Evolutionary conservation across 305 asterid species (phyloP).

Genomic region (Ajuga reptans): DNA sequence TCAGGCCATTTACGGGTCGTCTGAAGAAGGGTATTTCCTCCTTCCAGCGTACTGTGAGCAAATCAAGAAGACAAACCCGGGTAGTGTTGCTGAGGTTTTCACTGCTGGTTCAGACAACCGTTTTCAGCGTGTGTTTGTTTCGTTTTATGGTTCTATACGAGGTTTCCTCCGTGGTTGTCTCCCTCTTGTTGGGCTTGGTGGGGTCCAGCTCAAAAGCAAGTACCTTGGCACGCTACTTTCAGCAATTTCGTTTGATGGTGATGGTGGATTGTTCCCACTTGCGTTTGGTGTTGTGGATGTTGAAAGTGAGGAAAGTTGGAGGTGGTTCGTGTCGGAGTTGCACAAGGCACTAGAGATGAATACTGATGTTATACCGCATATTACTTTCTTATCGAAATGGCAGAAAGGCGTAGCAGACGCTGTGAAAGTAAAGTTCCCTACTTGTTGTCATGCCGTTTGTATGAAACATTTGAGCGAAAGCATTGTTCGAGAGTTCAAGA

Average conservation of each 20-base stretch:
- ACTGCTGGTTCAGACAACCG: conserved; percentile 52
- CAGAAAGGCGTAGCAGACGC: conserved; percentile 51
- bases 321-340: conserved; percentile 61
- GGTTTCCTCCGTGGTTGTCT: conserved; percentile 63
- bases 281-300: conserved; percentile 62
- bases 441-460: conserved; percentile 49
- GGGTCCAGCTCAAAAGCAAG: conserved; percentile 53
- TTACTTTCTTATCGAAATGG: conserved; percentile 54
- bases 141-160: conserved; percentile 50
- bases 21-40: conserved; percentile 71
- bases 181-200: conserved; percentile 58
- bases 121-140: conserved; percentile 57
- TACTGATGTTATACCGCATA: conserved; percentile 36
- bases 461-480: conserved; percentile 59
- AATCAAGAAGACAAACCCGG: conserved; percentile 46
- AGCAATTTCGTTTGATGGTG: conserved; percentile 66
- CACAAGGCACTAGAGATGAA: conserved; percentile 50
- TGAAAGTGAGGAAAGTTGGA: conserved; percentile 68
- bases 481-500: conserved; percentile 56
- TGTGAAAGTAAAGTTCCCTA: conserved; percentile 43
- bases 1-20: conserved; percentile 70
- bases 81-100: conserved; percentile 61
- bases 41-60: conserved; percentile 66
- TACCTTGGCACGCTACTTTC: conserved; percentile 60
- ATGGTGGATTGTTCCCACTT: conserved; percentile 62